Base-by-base conservation (phyloP, 1,284 basidiomycete species). In the Hypsizygus ulmarius region DNA sequence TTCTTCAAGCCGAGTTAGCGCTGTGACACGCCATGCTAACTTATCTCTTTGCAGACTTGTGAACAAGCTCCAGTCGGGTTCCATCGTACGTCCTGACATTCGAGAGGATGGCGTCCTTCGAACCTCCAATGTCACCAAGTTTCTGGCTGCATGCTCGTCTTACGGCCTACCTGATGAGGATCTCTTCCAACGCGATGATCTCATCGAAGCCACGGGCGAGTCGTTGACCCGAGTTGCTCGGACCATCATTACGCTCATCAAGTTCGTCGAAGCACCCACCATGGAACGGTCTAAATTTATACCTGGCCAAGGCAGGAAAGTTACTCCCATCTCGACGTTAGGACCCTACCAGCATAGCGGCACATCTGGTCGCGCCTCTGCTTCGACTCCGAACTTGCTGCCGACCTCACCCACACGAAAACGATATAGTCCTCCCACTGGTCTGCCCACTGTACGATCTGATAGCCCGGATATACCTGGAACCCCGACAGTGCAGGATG, bases 71-170 rank as follows among this genome's bases (percentile, higher is more conserved):
- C 73, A 78, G 42, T 78, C 81, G 5, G 76, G 73, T 33, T 75
- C 75, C 35, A 75, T 89, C 51, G 67, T 80, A 34, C 79, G 80
- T 39, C 75, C 86, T 37, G 84, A 89, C 61, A 63, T 73, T 42
- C 74, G 79, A n/a, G 84, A 87, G 58, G 82, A 88, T 58, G 81
- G 82, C 5, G 70, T 82, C 51, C 69, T 74, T 54, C 78, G 79
- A 45, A 79, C 78, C 4, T 75, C 77, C 38, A 91, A 91, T 59
- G 74, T 90, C 33, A 80, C 82, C 25, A 83, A 80, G 63, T 91
- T 91, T 60, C 72, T 88, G 27, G 82, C 84, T 5, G 79, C 83
- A 1, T 86, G 82, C 54, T 75, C 84, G 9, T 76, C 79, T 25
- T 77, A 81, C 49, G 84, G 85, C 6, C 66, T 89, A 7, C 63